Percentiles rank a stretch among this genome's conserved stretches.
Evolutionary conservation across 2,329 filamentous ascomycete genomes (phyloP).

Genomic region (Aspergillus quadrilineatus): DNA sequence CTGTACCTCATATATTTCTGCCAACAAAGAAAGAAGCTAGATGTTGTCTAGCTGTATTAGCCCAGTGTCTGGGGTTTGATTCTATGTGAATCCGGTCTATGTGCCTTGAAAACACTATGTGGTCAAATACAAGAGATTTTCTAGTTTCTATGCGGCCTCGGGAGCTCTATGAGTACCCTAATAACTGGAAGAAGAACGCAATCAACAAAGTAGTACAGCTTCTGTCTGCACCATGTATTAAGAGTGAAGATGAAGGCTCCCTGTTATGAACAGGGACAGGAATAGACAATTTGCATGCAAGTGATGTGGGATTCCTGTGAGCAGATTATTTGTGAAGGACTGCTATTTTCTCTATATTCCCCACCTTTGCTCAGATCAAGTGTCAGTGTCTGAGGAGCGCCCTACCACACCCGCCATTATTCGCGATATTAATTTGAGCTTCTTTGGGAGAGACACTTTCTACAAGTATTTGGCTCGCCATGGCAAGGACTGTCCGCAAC

Average conservation of each 20-base stretch:
- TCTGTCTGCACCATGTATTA: not conserved
- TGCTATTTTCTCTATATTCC: not conserved
- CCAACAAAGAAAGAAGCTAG: not conserved
- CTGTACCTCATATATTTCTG: not conserved
- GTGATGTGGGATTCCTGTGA: not conserved
- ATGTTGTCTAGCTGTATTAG: not conserved
- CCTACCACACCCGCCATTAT: not conserved
- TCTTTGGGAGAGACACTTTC: not conserved
- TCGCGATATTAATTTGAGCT: not conserved
- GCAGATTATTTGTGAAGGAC: not conserved
- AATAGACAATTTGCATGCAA: not conserved
- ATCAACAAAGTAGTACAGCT: not conserved
- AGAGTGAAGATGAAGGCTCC: not conserved
- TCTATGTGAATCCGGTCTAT: not conserved
- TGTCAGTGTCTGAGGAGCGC: not conserved
- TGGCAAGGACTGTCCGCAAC: not conserved
- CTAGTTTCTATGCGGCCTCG: not conserved
- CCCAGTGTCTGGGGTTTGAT: not conserved
- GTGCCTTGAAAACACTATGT: not conserved
- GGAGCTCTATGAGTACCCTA: conserved; percentile 1
- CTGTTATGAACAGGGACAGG: not conserved
- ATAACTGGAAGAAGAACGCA: not conserved
- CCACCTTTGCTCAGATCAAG: not conserved
- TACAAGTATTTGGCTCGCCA: not conserved
- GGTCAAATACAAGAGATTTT: not conserved